A percentile compares a stretch with the other conserved stretches of the same genome.
phyloP scores from a whole-genome alignment of 169 alveolate species.

The Eimeria praecox region DNA sequence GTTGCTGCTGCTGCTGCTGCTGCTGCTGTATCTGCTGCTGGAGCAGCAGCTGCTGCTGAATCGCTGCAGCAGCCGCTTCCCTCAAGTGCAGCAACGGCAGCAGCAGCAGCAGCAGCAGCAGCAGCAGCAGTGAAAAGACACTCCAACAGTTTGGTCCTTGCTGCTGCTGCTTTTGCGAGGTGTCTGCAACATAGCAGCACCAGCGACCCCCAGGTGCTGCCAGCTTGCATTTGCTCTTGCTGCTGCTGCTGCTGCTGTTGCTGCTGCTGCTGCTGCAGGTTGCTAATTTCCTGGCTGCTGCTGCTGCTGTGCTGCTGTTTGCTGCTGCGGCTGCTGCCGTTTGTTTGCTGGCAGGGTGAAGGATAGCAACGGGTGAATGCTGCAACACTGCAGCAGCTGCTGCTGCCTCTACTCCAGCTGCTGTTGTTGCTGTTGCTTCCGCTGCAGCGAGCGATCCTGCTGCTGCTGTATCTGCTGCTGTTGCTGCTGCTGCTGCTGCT shows the following conservation, averaged over 20 bases:
- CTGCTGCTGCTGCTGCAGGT: neutral
- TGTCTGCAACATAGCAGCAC: constrained; percentile 8
- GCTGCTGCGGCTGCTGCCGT: neutral
- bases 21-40: neutral
- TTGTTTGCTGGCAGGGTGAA: neutral
- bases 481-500: neutral
- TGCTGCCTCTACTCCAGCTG: neutral
- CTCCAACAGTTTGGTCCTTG: constrained; percentile 42
- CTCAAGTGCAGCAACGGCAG: neutral
- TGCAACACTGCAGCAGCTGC: neutral
- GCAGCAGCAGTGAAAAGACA: neutral
- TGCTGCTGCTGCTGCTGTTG: constrained; percentile 14
- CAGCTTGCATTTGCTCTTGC: neutral
- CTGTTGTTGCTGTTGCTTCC: neutral
- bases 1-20: constrained; percentile 12
- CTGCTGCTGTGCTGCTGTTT: too few relatives aligned
- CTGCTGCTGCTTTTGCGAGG: constrained; percentile 42
- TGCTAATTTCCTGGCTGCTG: neutral
- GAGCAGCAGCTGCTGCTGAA: neutral
- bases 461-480: neutral
- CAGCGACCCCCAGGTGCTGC: neutral
- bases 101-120: neutral
- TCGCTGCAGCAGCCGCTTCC: neutral
- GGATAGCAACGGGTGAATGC: neutral
- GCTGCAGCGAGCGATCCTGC: neutral